Conservation (phyloP, 495 filamentous ascomycete species). For the Xylaria sp. region DNA sequence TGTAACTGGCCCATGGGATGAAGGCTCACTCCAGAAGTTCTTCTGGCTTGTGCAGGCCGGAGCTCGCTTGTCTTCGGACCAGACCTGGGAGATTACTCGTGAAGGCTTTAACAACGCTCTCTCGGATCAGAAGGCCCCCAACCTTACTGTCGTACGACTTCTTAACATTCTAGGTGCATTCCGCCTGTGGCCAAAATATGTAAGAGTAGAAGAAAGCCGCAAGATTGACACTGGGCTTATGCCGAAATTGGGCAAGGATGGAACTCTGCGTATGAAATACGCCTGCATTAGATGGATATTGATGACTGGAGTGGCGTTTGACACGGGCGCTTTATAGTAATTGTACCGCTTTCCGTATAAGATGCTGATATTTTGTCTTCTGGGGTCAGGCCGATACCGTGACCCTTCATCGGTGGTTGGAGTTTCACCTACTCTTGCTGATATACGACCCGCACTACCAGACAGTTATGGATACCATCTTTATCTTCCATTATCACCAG, state of each 20-base stretch:
- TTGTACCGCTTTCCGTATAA: neutral
- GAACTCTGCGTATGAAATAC: neutral
- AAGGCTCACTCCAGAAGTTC: conserved; percentile 38
- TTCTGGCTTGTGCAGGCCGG: conserved; percentile 50
- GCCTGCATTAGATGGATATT: neutral
- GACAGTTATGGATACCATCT: neutral
- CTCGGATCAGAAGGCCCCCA: conserved; percentile 6
- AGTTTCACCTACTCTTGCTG: neutral
- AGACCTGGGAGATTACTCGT: conserved; percentile 47
- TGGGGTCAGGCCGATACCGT: neutral
- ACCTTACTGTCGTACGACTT: conserved; percentile 20
- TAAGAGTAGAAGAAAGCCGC: neutral
- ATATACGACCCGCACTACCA: neutral
- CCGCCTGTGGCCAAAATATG: conserved; percentile 5
- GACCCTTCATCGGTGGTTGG: neutral
- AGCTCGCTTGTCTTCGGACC: conserved; percentile 26
- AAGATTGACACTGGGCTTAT: neutral
- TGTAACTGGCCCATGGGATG: conserved; percentile 37
- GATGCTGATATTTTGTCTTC: neutral
- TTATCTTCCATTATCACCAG: neutral
- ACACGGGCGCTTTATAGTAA: neutral
- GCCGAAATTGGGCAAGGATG: neutral
- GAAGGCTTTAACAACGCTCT: conserved; percentile 28
- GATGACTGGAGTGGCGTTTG: neutral
- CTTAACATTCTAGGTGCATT: conserved; percentile 21